A percentile compares a stretch with the other conserved stretches of the same genome.
These are phyloP conservation scores for Trichoderma brevicompactum DNA, from an alignment of 2,329 filamentous ascomycete genomes.

Conservation along the genomic window DNA sequence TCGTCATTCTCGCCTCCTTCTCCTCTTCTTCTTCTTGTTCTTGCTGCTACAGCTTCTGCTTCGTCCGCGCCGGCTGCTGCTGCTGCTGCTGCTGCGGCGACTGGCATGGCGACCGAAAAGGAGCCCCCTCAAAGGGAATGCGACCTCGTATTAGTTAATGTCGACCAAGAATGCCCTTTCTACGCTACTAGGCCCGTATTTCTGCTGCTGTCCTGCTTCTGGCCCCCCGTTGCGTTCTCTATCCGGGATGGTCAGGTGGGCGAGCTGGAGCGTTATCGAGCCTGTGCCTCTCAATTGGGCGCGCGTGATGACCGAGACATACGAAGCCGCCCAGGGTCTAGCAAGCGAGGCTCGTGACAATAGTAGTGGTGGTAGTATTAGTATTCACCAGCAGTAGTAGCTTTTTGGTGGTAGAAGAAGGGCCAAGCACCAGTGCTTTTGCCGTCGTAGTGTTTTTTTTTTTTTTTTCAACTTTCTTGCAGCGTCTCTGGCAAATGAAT, in stretches of 20 bases:
- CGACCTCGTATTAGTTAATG: conserved; percentile 24
- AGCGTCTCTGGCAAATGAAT: too few species aligned
- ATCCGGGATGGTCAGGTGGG: conserved; percentile 26
- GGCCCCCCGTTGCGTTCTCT: conserved; percentile 14
- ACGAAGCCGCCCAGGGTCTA: conserved; percentile 22
- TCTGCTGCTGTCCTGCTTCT: neutral
- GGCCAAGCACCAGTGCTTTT: too few species aligned
- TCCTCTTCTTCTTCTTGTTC: neutral
- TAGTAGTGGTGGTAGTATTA: neutral
- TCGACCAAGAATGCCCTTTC: conserved; percentile 16
- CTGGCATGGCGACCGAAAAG: conserved; percentile 22
- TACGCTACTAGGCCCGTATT: neutral
- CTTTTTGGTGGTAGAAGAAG: too few species aligned
- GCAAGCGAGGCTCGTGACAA: conserved; percentile 21
- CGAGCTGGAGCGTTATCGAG: conserved; percentile 5
- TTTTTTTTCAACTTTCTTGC: too few species aligned
- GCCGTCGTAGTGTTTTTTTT: too few species aligned
- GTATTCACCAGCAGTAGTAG: neutral
- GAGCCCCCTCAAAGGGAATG: neutral
- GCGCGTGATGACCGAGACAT: conserved; percentile 33
- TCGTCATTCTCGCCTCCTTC: neutral
- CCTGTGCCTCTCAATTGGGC: conserved; percentile 29
- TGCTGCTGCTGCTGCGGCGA: conserved; percentile 1
- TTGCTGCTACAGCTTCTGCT: conserved; percentile 1
- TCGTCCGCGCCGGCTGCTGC: neutral